Evolutionary conservation across 73 alveolate species (phyloP).

Genomic region (Tetrahymena borealis): DNA sequence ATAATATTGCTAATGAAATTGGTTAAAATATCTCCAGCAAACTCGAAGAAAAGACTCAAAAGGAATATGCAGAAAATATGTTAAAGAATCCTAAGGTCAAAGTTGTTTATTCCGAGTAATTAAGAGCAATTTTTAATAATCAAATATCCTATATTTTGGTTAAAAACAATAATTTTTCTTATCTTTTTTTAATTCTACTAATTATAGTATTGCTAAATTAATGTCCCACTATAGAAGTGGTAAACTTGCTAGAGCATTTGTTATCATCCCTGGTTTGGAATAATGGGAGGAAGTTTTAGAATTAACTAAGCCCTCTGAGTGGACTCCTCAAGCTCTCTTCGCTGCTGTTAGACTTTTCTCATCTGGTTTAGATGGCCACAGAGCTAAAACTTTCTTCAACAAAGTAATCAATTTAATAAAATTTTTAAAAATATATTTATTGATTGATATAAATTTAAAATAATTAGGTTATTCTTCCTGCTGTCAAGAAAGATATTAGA

Average conservation of each 20-base stretch:
- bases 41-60: slow-evolving; percentile 13
- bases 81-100: slow-evolving; percentile 80
- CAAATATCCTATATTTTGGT: too few species aligned
- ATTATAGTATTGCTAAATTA: slow-evolving; percentile 63
- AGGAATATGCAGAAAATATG: slow-evolving; percentile 21
- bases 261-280: slow-evolving; percentile 76
- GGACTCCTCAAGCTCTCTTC: slow-evolving; percentile 87
- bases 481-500: slow-evolving; percentile 71
- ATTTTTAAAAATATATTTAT: too few species aligned
- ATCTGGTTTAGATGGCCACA: slow-evolving; percentile 61
- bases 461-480: slow-evolving; percentile 56
- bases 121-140: not conserved
- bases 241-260: slow-evolving; percentile 83
- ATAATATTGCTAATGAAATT: slow-evolving; percentile 4
- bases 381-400: slow-evolving; percentile 75
- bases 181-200: not conserved
- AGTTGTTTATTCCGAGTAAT: slow-evolving; percentile 65
- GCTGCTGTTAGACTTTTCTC: slow-evolving; percentile 83
- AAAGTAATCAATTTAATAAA: not conserved
- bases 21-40: not conserved
- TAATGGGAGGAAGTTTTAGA: slow-evolving; percentile 91
- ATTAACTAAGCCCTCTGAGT: slow-evolving; percentile 84
- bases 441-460: too few species aligned
- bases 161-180: too few species aligned
- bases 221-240: slow-evolving; percentile 79